These are phyloP conservation scores for Mantamonas sphyraenae DNA, from an alignment of 78 protist genomes.

Conservation along the genomic window DNA sequence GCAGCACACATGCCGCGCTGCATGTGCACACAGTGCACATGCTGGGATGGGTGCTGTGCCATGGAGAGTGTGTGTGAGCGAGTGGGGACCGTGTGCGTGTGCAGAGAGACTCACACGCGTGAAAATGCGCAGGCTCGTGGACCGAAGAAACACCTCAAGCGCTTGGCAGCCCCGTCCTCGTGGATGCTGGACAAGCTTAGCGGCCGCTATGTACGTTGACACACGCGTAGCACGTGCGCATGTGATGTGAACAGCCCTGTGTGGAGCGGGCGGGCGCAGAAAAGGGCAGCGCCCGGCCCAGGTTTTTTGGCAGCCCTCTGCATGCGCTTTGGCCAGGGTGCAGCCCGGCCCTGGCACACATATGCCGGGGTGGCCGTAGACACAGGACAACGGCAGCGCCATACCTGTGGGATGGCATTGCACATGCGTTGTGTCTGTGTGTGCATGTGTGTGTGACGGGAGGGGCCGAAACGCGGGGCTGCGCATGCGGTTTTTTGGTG, in stretches of 20 bases:
- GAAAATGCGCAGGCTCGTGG: slow-evolving; percentile 91
- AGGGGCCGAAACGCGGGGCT: not conserved
- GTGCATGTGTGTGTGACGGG: not conserved
- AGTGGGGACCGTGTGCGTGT: too few species aligned
- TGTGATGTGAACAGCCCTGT: slow-evolving; percentile 4
- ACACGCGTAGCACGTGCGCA: not conserved
- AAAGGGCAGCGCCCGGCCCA: not conserved
- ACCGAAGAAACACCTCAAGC: slow-evolving; percentile 95
- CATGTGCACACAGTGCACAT: too few species aligned
- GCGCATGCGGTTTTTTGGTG: not conserved
- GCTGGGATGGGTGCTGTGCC: too few species aligned
- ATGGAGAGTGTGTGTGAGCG: too few species aligned
- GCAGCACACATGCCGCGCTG: too few species aligned
- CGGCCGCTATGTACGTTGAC: slow-evolving; percentile 73
- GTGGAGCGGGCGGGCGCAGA: not conserved
- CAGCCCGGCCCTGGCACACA: not conserved
- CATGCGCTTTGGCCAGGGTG: not conserved
- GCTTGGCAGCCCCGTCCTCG: slow-evolving; percentile 93
- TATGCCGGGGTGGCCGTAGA: not conserved
- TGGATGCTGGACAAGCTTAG: slow-evolving; percentile 98
- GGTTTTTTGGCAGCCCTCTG: slow-evolving; percentile 1
- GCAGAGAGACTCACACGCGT: too few species aligned
- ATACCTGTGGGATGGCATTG: not conserved
- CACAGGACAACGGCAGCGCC: not conserved
- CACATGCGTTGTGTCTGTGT: not conserved